Base-by-base conservation (phyloP, 192 early-diverging fungal genomes). In the Dimargaris cristalligena region DNA sequence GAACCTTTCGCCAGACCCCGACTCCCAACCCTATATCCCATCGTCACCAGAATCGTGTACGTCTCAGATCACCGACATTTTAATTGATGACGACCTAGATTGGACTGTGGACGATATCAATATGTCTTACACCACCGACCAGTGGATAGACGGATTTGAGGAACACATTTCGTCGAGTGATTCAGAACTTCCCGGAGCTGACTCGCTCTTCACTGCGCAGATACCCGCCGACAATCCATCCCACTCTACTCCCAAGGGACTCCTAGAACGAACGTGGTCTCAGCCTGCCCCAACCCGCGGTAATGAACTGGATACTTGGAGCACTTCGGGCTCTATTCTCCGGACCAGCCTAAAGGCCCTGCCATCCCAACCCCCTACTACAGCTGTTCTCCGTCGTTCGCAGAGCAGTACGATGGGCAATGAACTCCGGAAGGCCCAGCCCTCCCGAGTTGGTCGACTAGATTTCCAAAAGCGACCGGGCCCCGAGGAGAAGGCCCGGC, bases 61-160 rank as follows among this genome's bases (percentile, higher is more conserved):
- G 18, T 57, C 55, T 23, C 55, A 57, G 22, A n/a, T n/a, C 9
- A 57, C 55, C 8, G 55, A 57, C 13, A 57, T 57, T 35, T n/a
- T 57, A n/a, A 18, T 34, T 22, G 34, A 57, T 20, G n/a, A 57
- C 22, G 18, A n/a, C 55, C 18, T 3, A 2, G 2, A 25, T 35
- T 32, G 55, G 4, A n/a, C 9, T n/a, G n/a, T n/a, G n/a, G n/a
- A n/a, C n/a, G n/a, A n/a, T n/a, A n/a, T n/a, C n/a, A n/a, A 4
- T 26, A 30, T 54, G 28, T 29, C 32, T 4, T 34, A n/a, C 9
- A 13, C 35, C 3, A n/a, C 8, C 4, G 22, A 18, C 22, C 18
- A 2, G n/a, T 25, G 10, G 23, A 52, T 14, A 52, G 20, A 25
- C 50, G 50, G 16, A 2, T 52, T 16, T 26, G 23, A 23, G 13